Conservation (phyloP, 2,329 filamentous ascomycete genomes). For the Diaporthe sp. region DNA sequence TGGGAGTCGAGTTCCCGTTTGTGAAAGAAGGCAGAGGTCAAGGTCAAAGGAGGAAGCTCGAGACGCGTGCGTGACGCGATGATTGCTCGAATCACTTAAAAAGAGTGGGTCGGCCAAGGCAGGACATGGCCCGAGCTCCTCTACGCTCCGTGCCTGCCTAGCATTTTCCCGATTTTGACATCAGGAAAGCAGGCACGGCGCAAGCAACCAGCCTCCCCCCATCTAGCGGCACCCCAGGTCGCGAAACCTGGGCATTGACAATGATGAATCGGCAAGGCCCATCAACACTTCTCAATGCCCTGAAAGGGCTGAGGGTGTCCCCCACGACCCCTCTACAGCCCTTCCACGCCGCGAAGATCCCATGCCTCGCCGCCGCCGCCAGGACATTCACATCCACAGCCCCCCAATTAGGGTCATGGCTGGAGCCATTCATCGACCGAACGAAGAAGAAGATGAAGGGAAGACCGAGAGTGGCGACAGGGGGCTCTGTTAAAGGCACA, state of each 20-base stretch:
- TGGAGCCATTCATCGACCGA: slow-evolving; percentile 80
- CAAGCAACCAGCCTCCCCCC: slow-evolving; percentile 18
- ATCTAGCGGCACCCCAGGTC: slow-evolving; percentile 8
- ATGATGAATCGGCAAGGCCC: slow-evolving; percentile 62
- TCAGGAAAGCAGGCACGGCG: slow-evolving; percentile 26
- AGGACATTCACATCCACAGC: slow-evolving; percentile 82
- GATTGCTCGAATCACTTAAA: slow-evolving; percentile 17
- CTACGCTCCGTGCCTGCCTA: slow-evolving; percentile 25
- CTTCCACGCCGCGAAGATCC: slow-evolving; percentile 49
- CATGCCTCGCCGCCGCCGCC: slow-evolving; percentile 55
- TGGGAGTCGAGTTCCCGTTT: slow-evolving; percentile 7
- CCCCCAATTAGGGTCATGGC: slow-evolving; percentile 77
- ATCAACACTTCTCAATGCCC: slow-evolving; percentile 61
- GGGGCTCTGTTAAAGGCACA: slow-evolving; percentile 91
- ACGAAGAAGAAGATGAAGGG: slow-evolving; percentile 95
- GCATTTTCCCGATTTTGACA: slow-evolving; percentile 30
- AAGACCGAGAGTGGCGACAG: slow-evolving; percentile 87
- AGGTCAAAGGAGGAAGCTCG: slow-evolving; percentile 20
- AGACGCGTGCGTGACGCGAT: slow-evolving; percentile 39
- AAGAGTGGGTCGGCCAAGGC: slow-evolving; percentile 29
- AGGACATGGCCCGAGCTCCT: slow-evolving; percentile 34
- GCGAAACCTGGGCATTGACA: slow-evolving; percentile 40
- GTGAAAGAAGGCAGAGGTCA: not conserved
- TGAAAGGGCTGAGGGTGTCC: slow-evolving; percentile 64
- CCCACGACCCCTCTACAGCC: slow-evolving; percentile 56